Conservation (phyloP, 1,284 basidiomycete species). For the Grifola frondosa region DNA sequence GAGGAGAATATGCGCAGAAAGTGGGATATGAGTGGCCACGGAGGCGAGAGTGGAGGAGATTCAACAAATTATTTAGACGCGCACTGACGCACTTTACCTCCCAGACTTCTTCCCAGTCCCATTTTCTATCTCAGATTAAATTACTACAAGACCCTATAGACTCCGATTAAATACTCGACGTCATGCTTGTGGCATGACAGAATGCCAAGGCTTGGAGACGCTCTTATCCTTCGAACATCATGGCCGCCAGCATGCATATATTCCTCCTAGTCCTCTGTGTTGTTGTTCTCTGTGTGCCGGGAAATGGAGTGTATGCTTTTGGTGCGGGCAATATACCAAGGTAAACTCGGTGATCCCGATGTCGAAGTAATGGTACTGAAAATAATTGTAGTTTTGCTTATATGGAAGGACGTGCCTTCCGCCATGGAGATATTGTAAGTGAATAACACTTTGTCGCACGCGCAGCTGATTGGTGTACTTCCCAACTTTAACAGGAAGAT, state of each 20-base stretch:
- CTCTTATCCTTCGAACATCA: constrained; percentile 11
- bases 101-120: constrained; percentile 12
- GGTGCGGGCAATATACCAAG: constrained; percentile 77
- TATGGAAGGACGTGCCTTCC: constrained; percentile 76
- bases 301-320: constrained; percentile 65
- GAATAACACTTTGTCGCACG: neutral
- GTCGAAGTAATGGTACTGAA: constrained; percentile 1
- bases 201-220: constrained; percentile 6
- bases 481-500: constrained; percentile 56
- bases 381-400: constrained; percentile 58
- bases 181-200: too few species aligned
- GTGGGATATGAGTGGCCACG: constrained; percentile 14
- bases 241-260: constrained; percentile 30
- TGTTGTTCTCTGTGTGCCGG: constrained; percentile 56
- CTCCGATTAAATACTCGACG: too few species aligned
- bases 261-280: constrained; percentile 51
- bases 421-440: constrained; percentile 84
- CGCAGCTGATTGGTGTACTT: neutral
- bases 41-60: constrained; percentile 17
- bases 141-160: too few species aligned
- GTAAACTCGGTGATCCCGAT: constrained; percentile 37
- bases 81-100: constrained; percentile 18
- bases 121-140: too few species aligned
- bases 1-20: constrained; percentile 14
- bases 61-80: constrained; percentile 25